A percentile compares a stretch with the other conserved stretches of the same genome.
These are phyloP conservation scores for Wallacemonas sp. DNA, from an alignment of 208 protist species.

Conservation along the genomic window DNA sequence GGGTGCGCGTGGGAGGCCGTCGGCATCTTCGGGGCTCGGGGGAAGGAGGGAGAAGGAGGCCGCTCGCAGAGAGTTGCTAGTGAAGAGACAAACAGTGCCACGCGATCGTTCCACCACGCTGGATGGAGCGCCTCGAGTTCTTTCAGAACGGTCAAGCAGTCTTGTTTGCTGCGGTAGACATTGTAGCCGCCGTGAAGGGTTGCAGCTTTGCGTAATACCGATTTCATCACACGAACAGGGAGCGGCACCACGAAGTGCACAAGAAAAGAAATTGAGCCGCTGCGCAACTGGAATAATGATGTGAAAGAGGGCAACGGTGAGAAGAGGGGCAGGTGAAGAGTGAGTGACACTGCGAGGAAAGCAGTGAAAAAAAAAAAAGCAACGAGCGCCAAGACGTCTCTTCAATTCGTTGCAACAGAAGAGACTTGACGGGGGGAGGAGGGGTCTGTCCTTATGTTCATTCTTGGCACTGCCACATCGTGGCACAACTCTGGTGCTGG, in stretches of 20 bases:
- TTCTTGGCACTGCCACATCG: neutral
- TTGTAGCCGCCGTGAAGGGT: constrained; percentile 33
- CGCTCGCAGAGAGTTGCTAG: neutral
- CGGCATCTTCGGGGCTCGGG: no score
- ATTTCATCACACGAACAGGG: no score
- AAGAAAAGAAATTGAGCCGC: neutral
- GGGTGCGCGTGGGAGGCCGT: constrained; percentile 10
- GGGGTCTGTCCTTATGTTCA: no score
- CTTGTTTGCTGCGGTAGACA: constrained; percentile 43
- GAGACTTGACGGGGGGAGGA: no score
- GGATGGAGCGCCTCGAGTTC: constrained; percentile 28
- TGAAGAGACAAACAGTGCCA: constrained; percentile 33
- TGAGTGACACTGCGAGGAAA: neutral
- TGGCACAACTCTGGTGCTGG: no score
- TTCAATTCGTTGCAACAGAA: no score
- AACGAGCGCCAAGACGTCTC: no score
- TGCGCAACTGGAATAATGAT: neutral
- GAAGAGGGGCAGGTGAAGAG: neutral
- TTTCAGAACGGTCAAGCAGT: constrained; percentile 42
- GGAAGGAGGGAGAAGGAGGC: no score
- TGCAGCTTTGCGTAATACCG: constrained; percentile 10
- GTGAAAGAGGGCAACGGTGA: neutral
- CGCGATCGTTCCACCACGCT: constrained; percentile 58
- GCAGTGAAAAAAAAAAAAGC: no score
- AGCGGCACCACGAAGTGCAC: constrained; percentile 16